phyloP scores from a whole-genome alignment of 163 green algal genomes.

The Coccomyxa subellipsoidea region DNA sequence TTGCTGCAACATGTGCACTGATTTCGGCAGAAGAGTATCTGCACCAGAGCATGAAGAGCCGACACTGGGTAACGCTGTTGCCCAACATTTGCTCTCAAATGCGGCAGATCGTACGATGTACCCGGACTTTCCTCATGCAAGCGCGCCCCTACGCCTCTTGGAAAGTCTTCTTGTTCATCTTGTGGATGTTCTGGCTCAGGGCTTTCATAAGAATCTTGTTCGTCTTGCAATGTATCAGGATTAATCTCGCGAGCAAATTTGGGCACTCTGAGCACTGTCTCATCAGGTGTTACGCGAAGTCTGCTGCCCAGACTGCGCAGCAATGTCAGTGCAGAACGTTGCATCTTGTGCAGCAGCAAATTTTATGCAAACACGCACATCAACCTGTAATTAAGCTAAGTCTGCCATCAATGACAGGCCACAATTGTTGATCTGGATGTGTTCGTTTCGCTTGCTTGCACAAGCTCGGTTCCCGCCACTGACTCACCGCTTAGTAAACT shows the following conservation, averaged over 20 bases:
- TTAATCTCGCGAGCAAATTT: slow-evolving; percentile 1
- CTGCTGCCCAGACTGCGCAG: not conserved
- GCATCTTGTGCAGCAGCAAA: not conserved
- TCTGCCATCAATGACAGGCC: not conserved
- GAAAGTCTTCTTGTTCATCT: not conserved
- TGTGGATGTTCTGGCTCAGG: not conserved
- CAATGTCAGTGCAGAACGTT: not conserved
- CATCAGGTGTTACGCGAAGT: not conserved
- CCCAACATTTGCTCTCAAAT: not conserved
- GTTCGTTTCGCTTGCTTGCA: not conserved
- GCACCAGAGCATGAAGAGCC: not conserved
- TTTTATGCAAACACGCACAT: not conserved
- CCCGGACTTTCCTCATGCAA: not conserved
- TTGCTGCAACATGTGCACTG: too few relatives aligned
- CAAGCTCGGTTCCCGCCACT: not conserved
- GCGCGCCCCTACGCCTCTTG: not conserved
- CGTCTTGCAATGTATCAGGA: not conserved
- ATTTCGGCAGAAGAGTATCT: not conserved
- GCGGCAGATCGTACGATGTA: not conserved
- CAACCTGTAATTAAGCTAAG: too few relatives aligned
- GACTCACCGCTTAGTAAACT: not conserved
- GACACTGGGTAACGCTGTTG: not conserved
- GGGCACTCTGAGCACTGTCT: not conserved
- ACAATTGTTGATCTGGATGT: not conserved
- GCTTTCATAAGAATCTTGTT: not conserved